Percentiles rank a stretch among this genome's conserved stretches.
These are phyloP conservation scores for Entophlyctis helioformis DNA, from an alignment of 192 early-diverging fungal species.

Conservation along the genomic window DNA sequence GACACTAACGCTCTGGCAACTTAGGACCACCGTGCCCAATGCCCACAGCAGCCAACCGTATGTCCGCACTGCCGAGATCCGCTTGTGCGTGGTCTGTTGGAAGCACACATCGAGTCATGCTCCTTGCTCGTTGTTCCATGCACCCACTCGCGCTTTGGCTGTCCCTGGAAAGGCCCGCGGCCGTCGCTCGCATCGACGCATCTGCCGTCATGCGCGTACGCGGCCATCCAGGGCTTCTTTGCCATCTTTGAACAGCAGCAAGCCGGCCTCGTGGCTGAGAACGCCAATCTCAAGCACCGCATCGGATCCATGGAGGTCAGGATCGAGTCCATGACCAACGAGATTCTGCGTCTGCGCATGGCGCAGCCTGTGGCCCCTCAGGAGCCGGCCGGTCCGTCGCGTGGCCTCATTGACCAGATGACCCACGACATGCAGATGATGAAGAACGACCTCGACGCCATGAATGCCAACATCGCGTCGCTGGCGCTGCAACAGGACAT, in stretches of 20 bases:
- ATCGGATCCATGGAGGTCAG: slow-evolving; percentile 2
- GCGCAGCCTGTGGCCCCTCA: neutral
- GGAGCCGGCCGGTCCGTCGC: slow-evolving; percentile 2
- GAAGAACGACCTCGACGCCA: slow-evolving; percentile 39
- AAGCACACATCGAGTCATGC: slow-evolving; percentile 1
- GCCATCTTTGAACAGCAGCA: slow-evolving; percentile 26
- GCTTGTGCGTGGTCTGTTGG: neutral
- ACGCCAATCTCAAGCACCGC: slow-evolving; percentile 20
- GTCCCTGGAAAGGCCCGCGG: slow-evolving; percentile 44
- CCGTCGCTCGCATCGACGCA: slow-evolving; percentile 27
- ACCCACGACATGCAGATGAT: neutral
- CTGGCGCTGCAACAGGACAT: slow-evolving; percentile 58
- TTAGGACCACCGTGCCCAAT: slow-evolving; percentile 40
- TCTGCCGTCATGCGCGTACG: slow-evolving; percentile 40
- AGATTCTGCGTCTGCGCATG: neutral
- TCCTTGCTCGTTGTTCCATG: slow-evolving; percentile 4
- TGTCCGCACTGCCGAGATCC: slow-evolving; percentile 38
- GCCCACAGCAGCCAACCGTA: too few relatives aligned
- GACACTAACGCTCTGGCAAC: too few relatives aligned
- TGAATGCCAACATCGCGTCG: slow-evolving; percentile 39
- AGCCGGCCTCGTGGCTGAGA: slow-evolving; percentile 28
- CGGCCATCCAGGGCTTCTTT: slow-evolving; percentile 44
- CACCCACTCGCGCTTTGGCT: slow-evolving; percentile 37
- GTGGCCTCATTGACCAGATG: slow-evolving; percentile 1
- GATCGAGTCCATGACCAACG: neutral